phyloP scores from a whole-genome alignment of 129 eudicot species.

The Dittrichia graveolens region DNA sequence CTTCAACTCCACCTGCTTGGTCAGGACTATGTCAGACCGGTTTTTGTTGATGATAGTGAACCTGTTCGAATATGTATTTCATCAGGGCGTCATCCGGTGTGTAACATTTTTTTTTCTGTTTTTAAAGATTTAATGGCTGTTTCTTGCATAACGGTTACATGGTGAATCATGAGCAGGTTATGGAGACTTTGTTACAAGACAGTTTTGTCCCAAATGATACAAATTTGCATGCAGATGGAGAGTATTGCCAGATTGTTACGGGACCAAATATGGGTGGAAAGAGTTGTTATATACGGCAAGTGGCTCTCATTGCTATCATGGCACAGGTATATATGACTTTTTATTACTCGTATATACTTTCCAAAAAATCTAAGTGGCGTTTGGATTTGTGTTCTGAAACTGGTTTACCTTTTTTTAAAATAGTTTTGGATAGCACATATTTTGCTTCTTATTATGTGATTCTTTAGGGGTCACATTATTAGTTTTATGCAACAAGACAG shows the following conservation, averaged over 20 bases:
- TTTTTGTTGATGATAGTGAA: conserved; percentile 70
- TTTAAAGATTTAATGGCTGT: neutral
- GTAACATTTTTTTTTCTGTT: conserved; percentile 10
- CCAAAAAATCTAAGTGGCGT: neutral
- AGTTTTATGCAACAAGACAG: neutral
- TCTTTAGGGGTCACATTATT: too few relatives aligned
- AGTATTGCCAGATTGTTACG: conserved; percentile 84
- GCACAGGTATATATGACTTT: conserved; percentile 61
- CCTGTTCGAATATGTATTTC: conserved; percentile 73
- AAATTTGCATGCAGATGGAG: conserved; percentile 60
- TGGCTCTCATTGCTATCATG: conserved; percentile 91
- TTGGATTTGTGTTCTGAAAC: neutral
- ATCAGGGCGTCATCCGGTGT: conserved; percentile 94
- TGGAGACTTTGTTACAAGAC: conserved; percentile 71
- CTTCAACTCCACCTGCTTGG: neutral
- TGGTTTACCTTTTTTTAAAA: neutral
- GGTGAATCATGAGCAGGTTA: conserved; percentile 51
- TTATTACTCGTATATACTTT: neutral
- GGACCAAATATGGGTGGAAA: conserved; percentile 99
- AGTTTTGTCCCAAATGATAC: conserved; percentile 90
- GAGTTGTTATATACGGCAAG: conserved; percentile 98
- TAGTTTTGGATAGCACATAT: neutral
- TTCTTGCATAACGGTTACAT: conserved; percentile 20
- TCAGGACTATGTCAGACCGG: conserved; percentile 78
- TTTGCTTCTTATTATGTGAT: neutral